Conservation (phyloP, 2,329 filamentous ascomycete genomes). For the Mycosphaerella sp. region DNA sequence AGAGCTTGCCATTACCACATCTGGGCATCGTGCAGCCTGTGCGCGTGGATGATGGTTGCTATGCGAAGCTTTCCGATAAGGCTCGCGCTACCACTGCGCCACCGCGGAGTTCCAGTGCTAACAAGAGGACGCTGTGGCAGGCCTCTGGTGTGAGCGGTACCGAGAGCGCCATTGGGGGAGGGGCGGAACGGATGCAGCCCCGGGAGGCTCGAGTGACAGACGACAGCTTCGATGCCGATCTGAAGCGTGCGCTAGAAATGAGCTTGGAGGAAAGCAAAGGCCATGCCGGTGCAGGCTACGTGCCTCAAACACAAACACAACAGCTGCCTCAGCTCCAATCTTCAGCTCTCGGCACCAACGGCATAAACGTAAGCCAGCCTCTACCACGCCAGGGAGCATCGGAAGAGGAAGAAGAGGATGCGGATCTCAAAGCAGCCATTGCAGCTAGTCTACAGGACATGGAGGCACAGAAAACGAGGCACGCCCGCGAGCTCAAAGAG, state of each 20-base stretch:
- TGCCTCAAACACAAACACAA: conserved; percentile 47
- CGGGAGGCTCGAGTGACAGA: conserved; percentile 66
- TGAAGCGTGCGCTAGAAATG: conserved; percentile 92
- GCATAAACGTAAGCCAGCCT: conserved; percentile 26
- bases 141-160: conserved; percentile 36
- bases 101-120: conserved; percentile 26
- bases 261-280: conserved; percentile 87
- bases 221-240: conserved; percentile 87
- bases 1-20: conserved; percentile 80
- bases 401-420: conserved; percentile 70
- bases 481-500: conserved; percentile 75
- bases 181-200: conserved; percentile 65
- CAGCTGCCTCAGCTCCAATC: conserved; percentile 14
- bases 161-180: background rate
- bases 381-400: conserved; percentile 18
- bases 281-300: conserved; percentile 63
- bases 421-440: conserved; percentile 89
- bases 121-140: conserved; percentile 54
- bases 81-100: conserved; percentile 37
- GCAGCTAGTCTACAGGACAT: conserved; percentile 92
- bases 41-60: conserved; percentile 92
- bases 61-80: conserved; percentile 79
- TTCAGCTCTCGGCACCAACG: conserved; percentile 31
- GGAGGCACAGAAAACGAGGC: conserved; percentile 94
- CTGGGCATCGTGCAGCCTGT: conserved; percentile 87